phyloP scores from a whole-genome alignment of 805 yeast species.

The Lipomyces chichibuensis region DNA sequence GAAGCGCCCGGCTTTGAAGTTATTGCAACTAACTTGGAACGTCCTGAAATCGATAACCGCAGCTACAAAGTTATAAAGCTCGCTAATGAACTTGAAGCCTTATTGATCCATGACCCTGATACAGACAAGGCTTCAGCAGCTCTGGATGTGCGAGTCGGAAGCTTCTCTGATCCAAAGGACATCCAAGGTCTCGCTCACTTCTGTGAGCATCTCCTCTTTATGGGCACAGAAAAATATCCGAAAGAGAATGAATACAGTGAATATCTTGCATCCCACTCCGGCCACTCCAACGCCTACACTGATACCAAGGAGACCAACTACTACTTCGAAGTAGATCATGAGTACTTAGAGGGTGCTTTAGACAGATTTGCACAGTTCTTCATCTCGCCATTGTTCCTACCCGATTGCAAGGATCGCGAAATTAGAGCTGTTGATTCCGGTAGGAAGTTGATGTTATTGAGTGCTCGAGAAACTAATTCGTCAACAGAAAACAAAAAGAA shows the following conservation, averaged over 20 bases:
- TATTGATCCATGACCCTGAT: constrained; percentile 76
- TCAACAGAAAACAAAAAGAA: constrained; percentile 81
- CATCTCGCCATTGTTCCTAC: constrained; percentile 74
- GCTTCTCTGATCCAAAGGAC: constrained; percentile 72
- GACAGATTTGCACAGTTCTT: constrained; percentile 94
- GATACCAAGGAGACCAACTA: constrained; percentile 87
- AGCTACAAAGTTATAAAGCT: constrained; percentile 67
- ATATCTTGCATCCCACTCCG: constrained; percentile 80
- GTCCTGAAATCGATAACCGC: constrained; percentile 65
- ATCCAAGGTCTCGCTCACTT: constrained; percentile 86
- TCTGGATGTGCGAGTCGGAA: constrained; percentile 76
- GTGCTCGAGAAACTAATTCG: background rate
- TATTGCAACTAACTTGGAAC: constrained; percentile 44
- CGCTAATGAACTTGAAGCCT: constrained; percentile 67
- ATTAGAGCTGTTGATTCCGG: constrained; percentile 87
- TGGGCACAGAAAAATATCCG: constrained; percentile 80
- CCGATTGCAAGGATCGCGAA: constrained; percentile 84
- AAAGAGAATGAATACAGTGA: constrained; percentile 72
- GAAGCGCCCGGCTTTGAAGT: constrained; percentile 17
- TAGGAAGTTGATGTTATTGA: constrained; percentile 4
- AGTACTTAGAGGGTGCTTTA: constrained; percentile 79
- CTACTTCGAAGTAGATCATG: constrained; percentile 79
- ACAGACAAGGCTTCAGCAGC: constrained; percentile 69
- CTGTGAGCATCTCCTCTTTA: constrained; percentile 80
- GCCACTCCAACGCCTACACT: constrained; percentile 90